These are phyloP conservation scores for Chondrostereum purpureum DNA, from an alignment of 1,284 basidiomycete species.

Conservation along the genomic window DNA sequence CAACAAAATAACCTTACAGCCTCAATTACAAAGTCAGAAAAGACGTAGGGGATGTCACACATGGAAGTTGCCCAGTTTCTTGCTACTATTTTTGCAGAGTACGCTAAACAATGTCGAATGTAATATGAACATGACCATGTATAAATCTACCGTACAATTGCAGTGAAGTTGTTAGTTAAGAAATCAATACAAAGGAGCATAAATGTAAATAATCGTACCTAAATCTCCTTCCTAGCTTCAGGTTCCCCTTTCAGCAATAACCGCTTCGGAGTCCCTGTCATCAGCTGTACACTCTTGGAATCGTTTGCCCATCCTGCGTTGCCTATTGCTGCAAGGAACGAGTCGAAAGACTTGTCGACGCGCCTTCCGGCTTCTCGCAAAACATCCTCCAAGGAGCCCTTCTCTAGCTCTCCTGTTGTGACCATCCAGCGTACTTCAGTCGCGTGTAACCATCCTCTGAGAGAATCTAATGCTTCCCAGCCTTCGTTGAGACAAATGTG, in stretches of 20 bases:
- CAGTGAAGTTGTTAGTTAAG: no score
- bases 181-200: no score
- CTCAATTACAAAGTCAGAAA: no score
- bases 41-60: no score
- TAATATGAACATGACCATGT: no score
- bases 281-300: constrained; percentile 7
- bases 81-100: no score
- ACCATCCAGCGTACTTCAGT: constrained; percentile 17
- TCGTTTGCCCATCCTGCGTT: constrained; percentile 8
- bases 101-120: no score
- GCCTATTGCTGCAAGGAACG: constrained; percentile 8
- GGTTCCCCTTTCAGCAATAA: background rate
- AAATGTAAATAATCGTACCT: no score
- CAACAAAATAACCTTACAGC: no score
- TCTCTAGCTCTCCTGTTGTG: background rate
- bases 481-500: constrained; percentile 45
- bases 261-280: constrained; percentile 8
- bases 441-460: constrained; percentile 53
- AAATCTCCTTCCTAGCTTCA: no score
- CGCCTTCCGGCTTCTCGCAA: constrained; percentile 1
- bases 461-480: constrained; percentile 37
- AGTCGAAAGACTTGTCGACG: constrained; percentile 3
- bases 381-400: background rate
- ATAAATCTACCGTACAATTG: no score
- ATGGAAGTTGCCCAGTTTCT: no score